phyloP scores from a whole-genome alignment of 371 early-diverging fungal species.

The Mucor mucedo region DNA sequence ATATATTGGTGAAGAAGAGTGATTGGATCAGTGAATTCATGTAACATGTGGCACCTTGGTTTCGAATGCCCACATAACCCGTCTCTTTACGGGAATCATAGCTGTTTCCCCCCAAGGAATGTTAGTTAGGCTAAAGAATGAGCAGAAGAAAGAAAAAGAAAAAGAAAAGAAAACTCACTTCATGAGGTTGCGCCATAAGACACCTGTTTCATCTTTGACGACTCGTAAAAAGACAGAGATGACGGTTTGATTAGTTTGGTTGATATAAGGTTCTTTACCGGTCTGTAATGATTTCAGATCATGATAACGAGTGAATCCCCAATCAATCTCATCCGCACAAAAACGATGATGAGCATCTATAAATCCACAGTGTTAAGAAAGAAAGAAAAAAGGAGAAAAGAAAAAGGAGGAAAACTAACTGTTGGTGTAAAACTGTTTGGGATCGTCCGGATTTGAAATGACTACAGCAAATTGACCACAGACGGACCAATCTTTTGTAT shows the following conservation, averaged over 20 bases:
- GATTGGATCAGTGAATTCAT: conserved; percentile 98
- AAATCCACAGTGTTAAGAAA: neutral
- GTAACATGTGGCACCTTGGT: conserved; percentile 99
- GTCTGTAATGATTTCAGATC: conserved; percentile 32
- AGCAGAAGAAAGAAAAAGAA: too few relatives aligned
- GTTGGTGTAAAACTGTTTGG: conserved; percentile 62
- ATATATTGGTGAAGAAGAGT: conserved; percentile 92
- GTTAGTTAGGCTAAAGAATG: too few relatives aligned
- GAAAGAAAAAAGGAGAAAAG: neutral
- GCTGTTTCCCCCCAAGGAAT: conserved; percentile 29
- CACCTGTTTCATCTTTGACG: conserved; percentile 89
- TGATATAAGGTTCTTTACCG: conserved; percentile 55
- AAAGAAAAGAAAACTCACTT: conserved; percentile 71
- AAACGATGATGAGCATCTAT: conserved; percentile 83
- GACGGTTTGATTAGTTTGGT: conserved; percentile 55
- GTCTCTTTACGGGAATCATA: conserved; percentile 89
- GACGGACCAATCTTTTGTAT: conserved; percentile 67
- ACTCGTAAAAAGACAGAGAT: conserved; percentile 82
- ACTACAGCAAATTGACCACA: conserved; percentile 86
- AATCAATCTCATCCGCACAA: conserved; percentile 81
- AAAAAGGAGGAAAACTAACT: conserved; percentile 64
- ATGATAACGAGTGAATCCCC: conserved; percentile 87
- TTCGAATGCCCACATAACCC: conserved; percentile 93
- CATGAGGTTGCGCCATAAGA: conserved; percentile 92
- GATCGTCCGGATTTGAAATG: conserved; percentile 74